Evolutionary conservation across 805 yeast species (phyloP), one percentile per base, ranked within the genome.

Genomic region (Yarrowia osloensis): DNA sequence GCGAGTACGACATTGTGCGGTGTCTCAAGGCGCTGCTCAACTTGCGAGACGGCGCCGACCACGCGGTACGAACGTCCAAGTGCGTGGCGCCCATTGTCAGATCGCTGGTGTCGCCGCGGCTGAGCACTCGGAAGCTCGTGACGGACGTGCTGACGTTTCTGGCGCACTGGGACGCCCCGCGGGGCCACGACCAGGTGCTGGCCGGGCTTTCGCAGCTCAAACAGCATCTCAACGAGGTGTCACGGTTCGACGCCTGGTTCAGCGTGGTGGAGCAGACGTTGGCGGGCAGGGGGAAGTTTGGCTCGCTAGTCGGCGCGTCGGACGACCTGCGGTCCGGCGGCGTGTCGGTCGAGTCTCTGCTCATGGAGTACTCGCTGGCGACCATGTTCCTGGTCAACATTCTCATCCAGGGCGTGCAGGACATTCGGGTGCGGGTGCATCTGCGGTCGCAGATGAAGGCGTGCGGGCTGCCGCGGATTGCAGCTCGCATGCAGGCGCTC

Each of bases 261-360:
- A 77, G 79, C 59, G 78, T 86, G 13, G 87, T 91, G 3, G 88
- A 83, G 62, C 84, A 83, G 59, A 88, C 93, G 0, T 72, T 91
- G 50, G 91, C 87, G 67, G 97, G 97, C 2, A 83, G 93, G 71
- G 98, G 98, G 8, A 88, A 86, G 72, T 82, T 90, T 83, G 97
- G 97, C 12, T 90, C 97, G 0, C 77, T 88, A 72, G 98, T 94
- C 9, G 98, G 98, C 1, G 97, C 97, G 0, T 88, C 91, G 68
- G 95, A 88, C 11, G 98, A 94, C 71, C 82, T 86, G 66, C 87
- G 86, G 68, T 76, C 82, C 7, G 79, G 81, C 2, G 85, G 86
- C 0, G 71, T 75, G 12, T 77, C 77, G 26, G 82, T 86, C 28
- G 94, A 90, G 73, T 82, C 82, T 66, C 85, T 86, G 67, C 78